phyloP scores from a whole-genome alignment of 108 stramenopile genomes.

The Nannochloropsis gaditana region DNA sequence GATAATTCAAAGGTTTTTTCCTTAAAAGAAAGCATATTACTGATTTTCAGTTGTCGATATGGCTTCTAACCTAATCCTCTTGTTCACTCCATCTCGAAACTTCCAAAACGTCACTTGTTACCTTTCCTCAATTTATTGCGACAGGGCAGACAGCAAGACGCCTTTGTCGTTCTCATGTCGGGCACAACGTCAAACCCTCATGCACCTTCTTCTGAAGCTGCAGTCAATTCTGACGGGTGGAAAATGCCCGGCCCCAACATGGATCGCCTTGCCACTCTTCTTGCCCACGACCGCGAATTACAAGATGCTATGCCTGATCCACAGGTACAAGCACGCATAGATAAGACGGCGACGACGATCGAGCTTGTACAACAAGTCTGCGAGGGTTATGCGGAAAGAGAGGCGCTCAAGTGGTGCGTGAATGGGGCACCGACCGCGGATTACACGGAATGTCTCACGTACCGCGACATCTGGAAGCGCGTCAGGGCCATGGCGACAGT shows the following conservation, averaged over 20 bases:
- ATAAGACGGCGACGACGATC: background rate
- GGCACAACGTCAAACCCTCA: too few species aligned
- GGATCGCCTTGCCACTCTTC: background rate
- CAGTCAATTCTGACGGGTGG: background rate
- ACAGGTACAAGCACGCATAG: background rate
- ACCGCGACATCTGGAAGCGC: background rate
- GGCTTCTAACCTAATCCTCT: too few species aligned
- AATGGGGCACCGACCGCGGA: background rate
- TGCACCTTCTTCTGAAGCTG: too few species aligned
- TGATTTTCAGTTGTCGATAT: too few species aligned
- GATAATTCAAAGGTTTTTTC: too few species aligned
- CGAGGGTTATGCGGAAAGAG: background rate
- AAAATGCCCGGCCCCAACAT: background rate
- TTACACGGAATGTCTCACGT: background rate
- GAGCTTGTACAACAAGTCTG: background rate
- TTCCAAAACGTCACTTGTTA: too few species aligned
- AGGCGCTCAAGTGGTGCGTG: background rate
- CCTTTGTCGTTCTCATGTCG: too few species aligned
- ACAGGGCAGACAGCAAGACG: too few species aligned
- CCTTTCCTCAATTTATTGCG: too few species aligned
- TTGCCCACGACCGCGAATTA: background rate
- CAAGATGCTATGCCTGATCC: background rate
- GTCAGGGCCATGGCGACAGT: background rate
- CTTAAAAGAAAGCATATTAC: too few species aligned
- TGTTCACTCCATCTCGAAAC: too few species aligned